phyloP scores from a whole-genome alignment of 805 yeast species.

The Kodamaea restingae region DNA sequence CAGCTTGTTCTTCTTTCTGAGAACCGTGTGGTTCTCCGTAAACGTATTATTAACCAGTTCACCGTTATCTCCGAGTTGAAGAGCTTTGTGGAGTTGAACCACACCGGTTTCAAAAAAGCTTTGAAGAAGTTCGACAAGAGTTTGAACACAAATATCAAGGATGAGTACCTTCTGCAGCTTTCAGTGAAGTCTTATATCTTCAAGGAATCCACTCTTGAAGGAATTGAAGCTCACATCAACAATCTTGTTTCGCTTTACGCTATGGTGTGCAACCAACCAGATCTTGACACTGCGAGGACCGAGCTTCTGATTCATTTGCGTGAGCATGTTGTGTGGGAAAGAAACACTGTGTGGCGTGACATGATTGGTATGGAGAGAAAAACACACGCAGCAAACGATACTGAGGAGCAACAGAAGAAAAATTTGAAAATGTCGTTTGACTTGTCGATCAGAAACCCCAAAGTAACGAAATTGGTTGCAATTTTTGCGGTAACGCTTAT shows the following conservation, averaged over 20 bases:
- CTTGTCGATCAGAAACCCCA: constrained; percentile 30
- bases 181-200: constrained; percentile 41
- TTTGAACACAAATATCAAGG: constrained; percentile 40
- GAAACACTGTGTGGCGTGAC: constrained; percentile 55
- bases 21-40: constrained; percentile 44
- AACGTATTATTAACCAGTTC: constrained; percentile 41
- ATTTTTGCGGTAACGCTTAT: constrained; percentile 47
- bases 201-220: constrained; percentile 26
- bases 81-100: constrained; percentile 48
- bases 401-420: constrained; percentile 7
- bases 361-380: constrained; percentile 48
- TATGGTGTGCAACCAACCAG: constrained; percentile 35
- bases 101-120: constrained; percentile 51
- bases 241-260: constrained; percentile 33
- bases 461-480: constrained; percentile 39
- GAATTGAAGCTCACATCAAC: constrained; percentile 31
- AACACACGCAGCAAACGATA: constrained; percentile 28
- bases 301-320: constrained; percentile 55
- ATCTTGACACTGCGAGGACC: constrained; percentile 42
- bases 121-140: constrained; percentile 52
- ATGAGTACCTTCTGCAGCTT: constrained; percentile 43
- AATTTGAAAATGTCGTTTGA: constrained; percentile 16
- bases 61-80: constrained; percentile 47
- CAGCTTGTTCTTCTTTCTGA: constrained; percentile 42
- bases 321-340: constrained; percentile 54